Evolutionary conservation across 169 alveolate genomes (phyloP).

Genomic region (Eimeria necatrix): DNA sequence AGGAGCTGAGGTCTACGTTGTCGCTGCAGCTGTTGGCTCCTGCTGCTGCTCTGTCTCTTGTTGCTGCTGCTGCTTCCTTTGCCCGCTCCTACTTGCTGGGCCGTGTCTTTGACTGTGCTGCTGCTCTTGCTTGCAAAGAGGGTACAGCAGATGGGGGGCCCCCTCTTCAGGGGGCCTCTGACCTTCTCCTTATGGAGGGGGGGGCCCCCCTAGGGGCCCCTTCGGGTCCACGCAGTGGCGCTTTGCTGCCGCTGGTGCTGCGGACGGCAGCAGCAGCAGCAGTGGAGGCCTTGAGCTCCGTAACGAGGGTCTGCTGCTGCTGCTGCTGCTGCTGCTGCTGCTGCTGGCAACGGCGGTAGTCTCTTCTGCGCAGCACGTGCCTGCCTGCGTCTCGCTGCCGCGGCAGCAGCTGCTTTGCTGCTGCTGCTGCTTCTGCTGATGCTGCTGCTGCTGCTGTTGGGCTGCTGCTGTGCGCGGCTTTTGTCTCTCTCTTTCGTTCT

Average conservation of each 20-base stretch:
- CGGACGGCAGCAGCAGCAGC: constrained; percentile 50
- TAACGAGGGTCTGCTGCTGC: constrained; percentile 15
- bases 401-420: neutral
- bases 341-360: too few species aligned
- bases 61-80: constrained; percentile 54
- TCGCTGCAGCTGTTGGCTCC: constrained; percentile 49
- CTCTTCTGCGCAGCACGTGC: too few species aligned
- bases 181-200: constrained; percentile 1
- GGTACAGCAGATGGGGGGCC: neutral
- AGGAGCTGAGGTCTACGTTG: constrained; percentile 60
- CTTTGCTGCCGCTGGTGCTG: constrained; percentile 58
- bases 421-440: too few species aligned
- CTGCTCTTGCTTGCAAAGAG: constrained; percentile 21
- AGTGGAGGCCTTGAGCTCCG: constrained; percentile 2
- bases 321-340: too few species aligned
- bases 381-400: neutral
- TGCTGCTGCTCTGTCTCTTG: constrained; percentile 50
- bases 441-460: too few species aligned
- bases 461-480: too few species aligned
- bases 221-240: neutral
- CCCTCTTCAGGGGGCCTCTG: constrained; percentile 23
- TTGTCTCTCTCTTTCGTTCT: too few species aligned
- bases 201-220: constrained; percentile 7
- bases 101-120: constrained; percentile 68
- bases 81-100: constrained; percentile 49